Evolutionary conservation across 495 filamentous ascomycete genomes (phyloP).

Genomic region (Chaetomidium leptoderma): DNA sequence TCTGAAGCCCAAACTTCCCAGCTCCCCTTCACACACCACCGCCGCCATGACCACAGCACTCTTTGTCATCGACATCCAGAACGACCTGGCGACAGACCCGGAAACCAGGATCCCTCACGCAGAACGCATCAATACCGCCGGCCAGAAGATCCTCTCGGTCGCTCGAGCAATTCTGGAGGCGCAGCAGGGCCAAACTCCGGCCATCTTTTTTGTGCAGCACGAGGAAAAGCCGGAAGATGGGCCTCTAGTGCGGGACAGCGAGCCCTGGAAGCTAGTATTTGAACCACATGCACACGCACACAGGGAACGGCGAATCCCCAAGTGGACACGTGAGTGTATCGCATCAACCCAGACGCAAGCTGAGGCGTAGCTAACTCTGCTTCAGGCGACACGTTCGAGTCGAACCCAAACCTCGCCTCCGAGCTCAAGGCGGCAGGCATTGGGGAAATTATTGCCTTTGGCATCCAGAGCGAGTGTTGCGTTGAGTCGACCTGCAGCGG

Average conservation of each 20-base stretch:
- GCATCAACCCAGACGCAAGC: neutral
- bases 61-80: slow-evolving; percentile 38
- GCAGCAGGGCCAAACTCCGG: neutral
- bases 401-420: slow-evolving; percentile 29
- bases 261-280: slow-evolving; percentile 35
- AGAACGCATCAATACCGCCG: slow-evolving; percentile 18
- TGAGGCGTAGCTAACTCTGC: neutral
- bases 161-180: slow-evolving; percentile 9
- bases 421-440: slow-evolving; percentile 20
- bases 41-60: slow-evolving; percentile 12
- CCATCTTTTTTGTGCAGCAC: slow-evolving; percentile 34
- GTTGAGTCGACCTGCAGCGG: slow-evolving; percentile 26
- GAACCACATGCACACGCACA: slow-evolving; percentile 14
- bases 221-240: slow-evolving; percentile 27
- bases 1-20: neutral
- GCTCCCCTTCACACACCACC: neutral
- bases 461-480: slow-evolving; percentile 38
- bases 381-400: slow-evolving; percentile 32
- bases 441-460: slow-evolving; percentile 26
- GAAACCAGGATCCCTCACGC: slow-evolving; percentile 26
- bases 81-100: slow-evolving; percentile 25
- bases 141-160: slow-evolving; percentile 11
- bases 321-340: slow-evolving; percentile 29
- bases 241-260: slow-evolving; percentile 21
- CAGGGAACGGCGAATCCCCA: slow-evolving; percentile 23